These are phyloP conservation scores for Macaranga tanarius DNA, from an alignment of 441 rosid genomes.

Conservation along the genomic window DNA sequence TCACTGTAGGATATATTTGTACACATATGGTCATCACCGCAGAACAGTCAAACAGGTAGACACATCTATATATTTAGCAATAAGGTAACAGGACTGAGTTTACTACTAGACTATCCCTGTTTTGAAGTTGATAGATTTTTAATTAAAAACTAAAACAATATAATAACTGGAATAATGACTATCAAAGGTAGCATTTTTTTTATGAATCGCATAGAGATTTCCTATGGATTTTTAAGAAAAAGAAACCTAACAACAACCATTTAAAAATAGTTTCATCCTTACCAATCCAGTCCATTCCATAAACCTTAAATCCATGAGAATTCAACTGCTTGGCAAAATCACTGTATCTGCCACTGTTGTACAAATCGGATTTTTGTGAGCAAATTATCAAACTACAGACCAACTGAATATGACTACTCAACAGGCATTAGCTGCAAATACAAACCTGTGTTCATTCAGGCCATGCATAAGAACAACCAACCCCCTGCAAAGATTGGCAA, in stretches of 20 bases:
- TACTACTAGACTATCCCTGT: neutral
- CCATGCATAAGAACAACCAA: constrained; percentile 75
- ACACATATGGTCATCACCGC: neutral
- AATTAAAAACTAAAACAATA: neutral
- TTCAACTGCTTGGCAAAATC: constrained; percentile 76
- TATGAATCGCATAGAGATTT: constrained; percentile 5
- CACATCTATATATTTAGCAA: neutral
- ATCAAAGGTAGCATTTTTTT: neutral
- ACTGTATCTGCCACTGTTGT: constrained; percentile 70
- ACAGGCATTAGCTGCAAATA: constrained; percentile 13
- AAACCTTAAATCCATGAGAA: constrained; percentile 72
- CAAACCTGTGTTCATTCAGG: constrained; percentile 89
- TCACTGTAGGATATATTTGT: neutral
- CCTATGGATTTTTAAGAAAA: neutral
- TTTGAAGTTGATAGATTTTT: neutral
- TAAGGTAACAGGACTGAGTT: neutral
- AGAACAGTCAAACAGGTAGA: neutral
- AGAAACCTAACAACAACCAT: neutral
- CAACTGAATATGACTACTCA: constrained; percentile 1
- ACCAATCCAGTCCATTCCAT: constrained; percentile 90
- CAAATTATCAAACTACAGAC: constrained; percentile 8
- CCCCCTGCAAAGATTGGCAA: constrained; percentile 56
- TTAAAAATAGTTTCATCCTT: constrained; percentile 28
- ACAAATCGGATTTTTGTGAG: constrained; percentile 12
- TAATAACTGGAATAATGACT: neutral